Evolutionary conservation across 2,329 filamentous ascomycete genomes (phyloP).

Genomic region (Diaporthe capsici): DNA sequence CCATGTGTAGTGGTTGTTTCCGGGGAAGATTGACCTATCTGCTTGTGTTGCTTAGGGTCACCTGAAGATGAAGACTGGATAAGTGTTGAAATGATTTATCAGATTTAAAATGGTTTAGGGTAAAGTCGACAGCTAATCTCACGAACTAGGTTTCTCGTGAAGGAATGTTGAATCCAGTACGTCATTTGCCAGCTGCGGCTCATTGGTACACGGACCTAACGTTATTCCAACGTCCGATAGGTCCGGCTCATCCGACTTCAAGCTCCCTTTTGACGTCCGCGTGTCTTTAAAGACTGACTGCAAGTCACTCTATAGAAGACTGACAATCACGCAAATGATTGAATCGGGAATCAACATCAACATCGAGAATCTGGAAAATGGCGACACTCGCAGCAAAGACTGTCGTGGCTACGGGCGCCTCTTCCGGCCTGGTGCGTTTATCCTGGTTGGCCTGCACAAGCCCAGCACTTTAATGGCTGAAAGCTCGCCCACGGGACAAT

Average conservation of each 20-base stretch:
- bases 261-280: neutral
- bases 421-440: slow-evolving; percentile 62
- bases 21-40: neutral
- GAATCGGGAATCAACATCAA: no score
- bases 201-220: slow-evolving; percentile 4
- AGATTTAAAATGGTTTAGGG: no score
- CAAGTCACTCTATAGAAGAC: neutral
- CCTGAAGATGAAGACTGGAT: no score
- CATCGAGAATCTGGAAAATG: neutral
- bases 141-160: neutral
- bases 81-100: neutral
- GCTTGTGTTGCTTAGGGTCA: no score
- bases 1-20: no score
- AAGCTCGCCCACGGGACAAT: neutral
- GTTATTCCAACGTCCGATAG: slow-evolving; percentile 22
- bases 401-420: slow-evolving; percentile 64
- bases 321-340: neutral
- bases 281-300: neutral
- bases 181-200: slow-evolving; percentile 28
- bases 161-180: neutral
- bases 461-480: neutral
- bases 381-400: slow-evolving; percentile 57
- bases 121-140: neutral
- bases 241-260: neutral
- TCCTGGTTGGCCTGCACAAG: no score